These are phyloP conservation scores for Erysimum cheiri DNA, from an alignment of 441 rosid genomes.

Conservation along the genomic window DNA sequence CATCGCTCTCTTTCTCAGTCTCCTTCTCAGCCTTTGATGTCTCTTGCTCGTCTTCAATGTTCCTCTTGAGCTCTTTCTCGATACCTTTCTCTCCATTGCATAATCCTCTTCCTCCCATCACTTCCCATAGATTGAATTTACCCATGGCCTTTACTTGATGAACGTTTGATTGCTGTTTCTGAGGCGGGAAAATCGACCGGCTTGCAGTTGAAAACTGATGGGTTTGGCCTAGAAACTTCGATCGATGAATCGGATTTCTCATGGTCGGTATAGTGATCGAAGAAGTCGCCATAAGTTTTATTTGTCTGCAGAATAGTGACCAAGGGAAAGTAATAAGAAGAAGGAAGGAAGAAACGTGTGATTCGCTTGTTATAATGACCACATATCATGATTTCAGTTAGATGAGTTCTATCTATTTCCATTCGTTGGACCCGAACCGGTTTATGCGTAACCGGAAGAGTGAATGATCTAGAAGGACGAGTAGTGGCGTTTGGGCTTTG, in stretches of 20 bases:
- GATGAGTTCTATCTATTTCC: slow-evolving; percentile 37
- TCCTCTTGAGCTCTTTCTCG: slow-evolving; percentile 60
- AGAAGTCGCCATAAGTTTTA: slow-evolving; percentile 59
- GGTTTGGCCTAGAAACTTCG: slow-evolving; percentile 62
- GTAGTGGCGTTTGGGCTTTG: slow-evolving; percentile 16
- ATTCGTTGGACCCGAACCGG: slow-evolving; percentile 7
- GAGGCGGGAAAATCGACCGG: slow-evolving; percentile 39
- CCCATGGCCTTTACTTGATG: slow-evolving; percentile 47
- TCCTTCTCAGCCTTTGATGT: slow-evolving; percentile 23
- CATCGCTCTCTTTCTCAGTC: slow-evolving; percentile 29
- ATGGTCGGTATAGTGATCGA: slow-evolving; percentile 60
- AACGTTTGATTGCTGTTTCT: slow-evolving; percentile 44
- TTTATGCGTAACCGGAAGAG: slow-evolving; percentile 19
- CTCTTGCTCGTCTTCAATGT: slow-evolving; percentile 30
- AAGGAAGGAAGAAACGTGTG: slow-evolving; percentile 2
- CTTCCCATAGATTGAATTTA: slow-evolving; percentile 63
- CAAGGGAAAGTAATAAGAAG: slow-evolving; percentile 7
- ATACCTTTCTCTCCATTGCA: slow-evolving; percentile 78
- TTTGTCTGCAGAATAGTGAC: slow-evolving; percentile 8
- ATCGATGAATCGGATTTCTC: slow-evolving; percentile 47
- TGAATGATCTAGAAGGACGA: background rate
- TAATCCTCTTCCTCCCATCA: slow-evolving; percentile 87
- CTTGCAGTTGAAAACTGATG: slow-evolving; percentile 37
- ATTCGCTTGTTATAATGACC: slow-evolving; percentile 35
- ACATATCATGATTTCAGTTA: slow-evolving; percentile 43